Conservation (phyloP, 148 eudicot genomes). For the Selenicereus undatus region DNA sequence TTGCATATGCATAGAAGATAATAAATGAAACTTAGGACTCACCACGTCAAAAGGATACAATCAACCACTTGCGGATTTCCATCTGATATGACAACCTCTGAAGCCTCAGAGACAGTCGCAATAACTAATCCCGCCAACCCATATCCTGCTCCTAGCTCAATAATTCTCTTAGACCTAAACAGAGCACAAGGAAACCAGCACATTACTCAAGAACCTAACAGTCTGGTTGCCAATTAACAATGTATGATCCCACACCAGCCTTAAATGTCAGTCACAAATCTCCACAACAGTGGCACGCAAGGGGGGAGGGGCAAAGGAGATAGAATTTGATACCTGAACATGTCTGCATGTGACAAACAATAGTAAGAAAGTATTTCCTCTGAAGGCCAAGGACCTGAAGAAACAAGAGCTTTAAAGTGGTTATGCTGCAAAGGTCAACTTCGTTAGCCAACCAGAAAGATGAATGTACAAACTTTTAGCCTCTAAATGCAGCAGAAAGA, state of each 20-base stretch:
- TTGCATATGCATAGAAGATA: background rate
- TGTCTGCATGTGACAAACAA: slow-evolving; percentile 59
- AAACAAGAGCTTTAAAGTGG: background rate
- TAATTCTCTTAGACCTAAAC: slow-evolving; percentile 60
- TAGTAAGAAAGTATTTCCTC: slow-evolving; percentile 89
- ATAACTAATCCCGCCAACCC: slow-evolving; percentile 85
- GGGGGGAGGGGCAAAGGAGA: background rate
- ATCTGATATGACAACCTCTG: slow-evolving; percentile 80
- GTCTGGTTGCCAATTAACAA: background rate
- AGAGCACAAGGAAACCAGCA: slow-evolving; percentile 5
- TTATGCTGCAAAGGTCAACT: background rate
- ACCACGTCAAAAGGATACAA: slow-evolving; percentile 70
- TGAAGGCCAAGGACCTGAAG: slow-evolving; percentile 92
- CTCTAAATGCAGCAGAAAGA: slow-evolving; percentile 1
- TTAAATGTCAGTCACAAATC: background rate
- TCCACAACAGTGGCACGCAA: background rate
- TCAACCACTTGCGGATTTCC: slow-evolving; percentile 96
- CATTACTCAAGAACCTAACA: slow-evolving; percentile 1
- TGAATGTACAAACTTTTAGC: background rate
- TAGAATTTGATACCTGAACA: slow-evolving; percentile 53
- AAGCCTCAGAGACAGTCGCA: slow-evolving; percentile 67
- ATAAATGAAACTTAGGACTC: background rate
- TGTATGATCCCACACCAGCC: background rate
- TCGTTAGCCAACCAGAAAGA: background rate
- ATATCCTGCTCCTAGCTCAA: slow-evolving; percentile 90